phyloP scores from a whole-genome alignment of 2,329 filamentous ascomycete species.

The Paecilomyces niveus region DNA sequence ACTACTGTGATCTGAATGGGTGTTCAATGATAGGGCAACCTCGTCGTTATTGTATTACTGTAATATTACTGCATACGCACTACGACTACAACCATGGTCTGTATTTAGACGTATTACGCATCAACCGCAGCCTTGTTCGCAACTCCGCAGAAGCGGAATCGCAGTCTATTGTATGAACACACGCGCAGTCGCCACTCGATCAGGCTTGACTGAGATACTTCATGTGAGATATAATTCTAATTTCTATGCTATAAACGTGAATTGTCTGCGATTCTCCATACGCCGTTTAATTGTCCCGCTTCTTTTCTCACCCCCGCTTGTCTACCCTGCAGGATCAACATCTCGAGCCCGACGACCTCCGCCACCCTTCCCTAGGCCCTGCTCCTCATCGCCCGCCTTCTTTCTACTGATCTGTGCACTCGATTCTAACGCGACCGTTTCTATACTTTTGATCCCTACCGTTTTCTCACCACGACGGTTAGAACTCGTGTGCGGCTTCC shows the following conservation, averaged over 20 bases:
- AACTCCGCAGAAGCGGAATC: not conserved
- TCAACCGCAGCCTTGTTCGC: not conserved
- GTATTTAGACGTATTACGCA: not conserved
- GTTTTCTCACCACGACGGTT: not conserved
- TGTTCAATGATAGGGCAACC: not conserved
- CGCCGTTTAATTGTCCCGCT: not conserved
- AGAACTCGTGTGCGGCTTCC: slow-evolving; percentile 10
- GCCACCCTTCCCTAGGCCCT: not conserved
- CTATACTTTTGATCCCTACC: not conserved
- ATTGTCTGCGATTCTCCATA: not conserved
- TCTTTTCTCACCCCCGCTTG: not conserved
- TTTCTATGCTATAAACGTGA: not conserved
- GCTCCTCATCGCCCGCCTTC: not conserved
- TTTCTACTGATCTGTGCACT: not conserved
- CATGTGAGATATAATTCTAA: not conserved
- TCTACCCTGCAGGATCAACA: not conserved
- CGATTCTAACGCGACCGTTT: not conserved
- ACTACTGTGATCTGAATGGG: not conserved
- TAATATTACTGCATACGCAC: not conserved
- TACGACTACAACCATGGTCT: not conserved
- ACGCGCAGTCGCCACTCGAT: not conserved
- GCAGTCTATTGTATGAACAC: not conserved
- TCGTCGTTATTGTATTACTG: not conserved
- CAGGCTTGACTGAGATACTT: not conserved
- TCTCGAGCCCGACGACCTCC: not conserved